phyloP scores from a whole-genome alignment of 2,329 filamentous ascomycete genomes.

The Epichloe sylvatica region DNA sequence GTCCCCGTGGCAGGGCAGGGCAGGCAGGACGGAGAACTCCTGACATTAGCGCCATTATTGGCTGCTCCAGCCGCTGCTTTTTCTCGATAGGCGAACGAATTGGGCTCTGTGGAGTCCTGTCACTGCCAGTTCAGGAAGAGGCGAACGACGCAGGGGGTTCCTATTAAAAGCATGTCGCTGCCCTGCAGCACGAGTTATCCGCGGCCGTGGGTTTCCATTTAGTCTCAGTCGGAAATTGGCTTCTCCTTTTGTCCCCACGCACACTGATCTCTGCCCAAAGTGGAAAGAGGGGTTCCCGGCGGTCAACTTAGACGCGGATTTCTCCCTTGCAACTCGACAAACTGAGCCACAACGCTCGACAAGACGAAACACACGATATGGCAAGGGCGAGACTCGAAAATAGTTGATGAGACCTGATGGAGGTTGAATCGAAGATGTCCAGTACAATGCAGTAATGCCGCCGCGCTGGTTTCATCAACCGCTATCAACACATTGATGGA shows the following conservation, averaged over 20 bases:
- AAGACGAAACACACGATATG: background rate
- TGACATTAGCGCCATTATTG: background rate
- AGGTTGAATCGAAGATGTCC: background rate
- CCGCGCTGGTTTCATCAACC: background rate
- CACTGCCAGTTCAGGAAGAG: too few relatives aligned
- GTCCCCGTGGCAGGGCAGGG: background rate
- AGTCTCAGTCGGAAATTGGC: slow-evolving; percentile 4
- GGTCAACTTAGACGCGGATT: background rate
- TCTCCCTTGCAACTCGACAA: background rate
- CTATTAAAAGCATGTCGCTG: background rate
- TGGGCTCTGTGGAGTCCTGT: too few relatives aligned
- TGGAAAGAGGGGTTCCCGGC: slow-evolving; percentile 1
- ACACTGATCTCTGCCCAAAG: background rate
- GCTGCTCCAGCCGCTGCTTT: background rate
- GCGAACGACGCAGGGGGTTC: too few relatives aligned
- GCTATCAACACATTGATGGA: background rate
- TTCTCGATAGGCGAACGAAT: background rate
- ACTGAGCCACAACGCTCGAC: background rate
- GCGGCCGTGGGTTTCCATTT: background rate
- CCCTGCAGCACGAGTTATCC: background rate
- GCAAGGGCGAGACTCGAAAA: background rate
- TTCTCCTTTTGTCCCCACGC: background rate
- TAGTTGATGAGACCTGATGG: background rate
- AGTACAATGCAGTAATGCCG: background rate
- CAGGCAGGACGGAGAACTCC: background rate